Base-by-base conservation (phyloP, 2,329 filamentous ascomycete genomes). In the Trichoderma sp. region DNA sequence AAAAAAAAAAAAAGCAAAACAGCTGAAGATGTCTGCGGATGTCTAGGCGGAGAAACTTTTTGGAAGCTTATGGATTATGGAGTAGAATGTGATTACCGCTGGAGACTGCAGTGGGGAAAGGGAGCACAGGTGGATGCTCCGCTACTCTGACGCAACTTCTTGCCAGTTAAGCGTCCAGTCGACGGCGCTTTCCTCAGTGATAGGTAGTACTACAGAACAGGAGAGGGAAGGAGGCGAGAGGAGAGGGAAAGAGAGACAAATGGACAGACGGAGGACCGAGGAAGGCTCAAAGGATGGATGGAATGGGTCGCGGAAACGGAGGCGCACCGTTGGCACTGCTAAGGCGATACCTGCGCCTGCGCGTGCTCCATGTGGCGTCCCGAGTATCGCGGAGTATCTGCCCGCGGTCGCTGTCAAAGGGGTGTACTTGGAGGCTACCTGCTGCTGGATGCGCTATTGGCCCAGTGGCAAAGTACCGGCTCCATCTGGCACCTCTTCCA, bases 81-180 rank as follows among this genome's bases (percentile, higher is more conserved):
- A 63, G 59, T 55, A 45, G 24, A 21, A 63, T 63, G 43, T 55
- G 24, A 63, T 63, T 63, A 63, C 59, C n/a, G 59, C 59, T 62
- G 59, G 59, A 62, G 59, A 62, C 59, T n/a, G 14, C 17, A n/a
- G 59, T 63, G 59, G 59, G 41, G 59, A 47, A 26, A 63, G 48
- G 48, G 59, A 55, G 50, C n/a, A 39, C 26, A 30, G 41, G 24
- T 14, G 48, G 41, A 41, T 50, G 59, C 59, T 62, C 59, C 59
- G 59, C 59, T 62, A 59, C 48, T 54, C 59, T 55, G 59, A 47
- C 59, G 59, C 59, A 63, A 45, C 50, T 63, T 63, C 34, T 44
- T 47, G 56, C 41, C 41, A 63, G 26, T 62, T 10, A 39, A 43
- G 5, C 26, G 15, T 2, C 12, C 15, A 56, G 48, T 52, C 59